Percentiles rank a stretch among this genome's conserved stretches.
These are phyloP conservation scores for Guyanaporus albipodus DNA, from an alignment of 768 basidiomycete species.

Conservation along the genomic window DNA sequence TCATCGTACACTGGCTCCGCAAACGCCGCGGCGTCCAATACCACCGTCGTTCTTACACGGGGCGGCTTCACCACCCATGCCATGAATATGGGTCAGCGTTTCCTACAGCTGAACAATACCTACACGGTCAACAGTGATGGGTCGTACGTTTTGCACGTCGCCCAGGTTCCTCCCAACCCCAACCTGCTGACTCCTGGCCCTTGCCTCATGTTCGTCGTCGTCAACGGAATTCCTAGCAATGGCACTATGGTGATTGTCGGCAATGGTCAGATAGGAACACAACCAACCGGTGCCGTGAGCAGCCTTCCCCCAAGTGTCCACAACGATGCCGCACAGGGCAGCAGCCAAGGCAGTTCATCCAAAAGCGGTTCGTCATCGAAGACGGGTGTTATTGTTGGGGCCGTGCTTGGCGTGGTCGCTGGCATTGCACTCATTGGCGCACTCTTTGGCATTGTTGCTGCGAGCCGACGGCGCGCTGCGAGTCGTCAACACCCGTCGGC, in stretches of 20 bases:
- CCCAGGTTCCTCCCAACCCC: slow-evolving; percentile 80
- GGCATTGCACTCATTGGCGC: slow-evolving; percentile 30
- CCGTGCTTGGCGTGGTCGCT: slow-evolving; percentile 30
- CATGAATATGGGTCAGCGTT: slow-evolving; percentile 90
- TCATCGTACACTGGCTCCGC: slow-evolving; percentile 60
- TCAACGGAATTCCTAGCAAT: slow-evolving; percentile 82
- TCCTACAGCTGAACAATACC: slow-evolving; percentile 78
- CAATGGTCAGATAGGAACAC: slow-evolving; percentile 68
- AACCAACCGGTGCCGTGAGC: slow-evolving; percentile 41
- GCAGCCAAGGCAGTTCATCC: slow-evolving; percentile 11
- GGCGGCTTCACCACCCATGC: slow-evolving; percentile 83
- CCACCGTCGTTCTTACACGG: slow-evolving; percentile 77
- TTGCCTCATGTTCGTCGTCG: slow-evolving; percentile 74
- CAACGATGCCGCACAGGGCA: slow-evolving; percentile 39
- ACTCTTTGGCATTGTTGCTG: slow-evolving; percentile 42
- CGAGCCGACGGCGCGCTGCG: slow-evolving; percentile 48
- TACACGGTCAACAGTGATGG: slow-evolving; percentile 79
- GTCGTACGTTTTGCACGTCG: slow-evolving; percentile 72
- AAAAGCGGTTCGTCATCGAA: slow-evolving; percentile 22
- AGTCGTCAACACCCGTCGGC: slow-evolving; percentile 29
- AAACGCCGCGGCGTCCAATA: slow-evolving; percentile 69
- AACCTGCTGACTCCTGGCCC: slow-evolving; percentile 91
- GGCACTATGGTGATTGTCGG: slow-evolving; percentile 78
- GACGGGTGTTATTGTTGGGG: slow-evolving; percentile 26
- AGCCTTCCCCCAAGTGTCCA: slow-evolving; percentile 38